Evolutionary conservation across 176 grass and related monocot species (phyloP), one percentile per base, ranked within the genome.

Genomic region (Oryza meridionalis): DNA sequence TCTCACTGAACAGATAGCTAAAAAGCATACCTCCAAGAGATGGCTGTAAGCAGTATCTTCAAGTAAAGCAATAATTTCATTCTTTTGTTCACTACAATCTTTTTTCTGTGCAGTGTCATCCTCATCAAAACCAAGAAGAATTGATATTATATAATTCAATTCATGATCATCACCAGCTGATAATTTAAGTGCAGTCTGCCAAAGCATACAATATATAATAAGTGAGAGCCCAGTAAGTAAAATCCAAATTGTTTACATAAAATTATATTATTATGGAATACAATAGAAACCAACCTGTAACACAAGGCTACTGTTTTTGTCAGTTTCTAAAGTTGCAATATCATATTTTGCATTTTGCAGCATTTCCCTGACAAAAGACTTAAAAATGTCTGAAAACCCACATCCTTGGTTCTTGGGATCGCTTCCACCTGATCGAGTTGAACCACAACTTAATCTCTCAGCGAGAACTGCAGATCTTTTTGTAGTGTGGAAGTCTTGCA

Each of bases 261-360:
- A 80, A 85, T 43, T 33, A 77, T 38, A 33, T n/a, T 7, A 0
- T 42, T 42, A 25, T 33, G 61, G 16, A 73, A 38, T 68, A 31
- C 11, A 75, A 74, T 40, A 85, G 58, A 84, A 17, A 84, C 72
- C 58, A 83, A 91, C 93, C 91, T 93, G 93, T 72, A 95, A 92
- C 75, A 95, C 93, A 77, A 98, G 92, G 86, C 96, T 98, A 78
- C 96, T 95, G 68, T 91, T 92, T 70, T 98, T 92, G 64, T 93
- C 86, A 67, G 77, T 74, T 87, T 84, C 85, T 80, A 98, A 88
- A 45, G 19, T 81, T 66, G 73, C 67, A 45, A 98, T 92, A 25
- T 83, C 91, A 76, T 66, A 31, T 88, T 87, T 93, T 79, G 83
- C 89, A 65, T 49, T 85, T 76, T 95, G 82, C 80, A 95, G 72